Conservation (phyloP, 164 flowering plant species). For the Liriodendron chinense region DNA sequence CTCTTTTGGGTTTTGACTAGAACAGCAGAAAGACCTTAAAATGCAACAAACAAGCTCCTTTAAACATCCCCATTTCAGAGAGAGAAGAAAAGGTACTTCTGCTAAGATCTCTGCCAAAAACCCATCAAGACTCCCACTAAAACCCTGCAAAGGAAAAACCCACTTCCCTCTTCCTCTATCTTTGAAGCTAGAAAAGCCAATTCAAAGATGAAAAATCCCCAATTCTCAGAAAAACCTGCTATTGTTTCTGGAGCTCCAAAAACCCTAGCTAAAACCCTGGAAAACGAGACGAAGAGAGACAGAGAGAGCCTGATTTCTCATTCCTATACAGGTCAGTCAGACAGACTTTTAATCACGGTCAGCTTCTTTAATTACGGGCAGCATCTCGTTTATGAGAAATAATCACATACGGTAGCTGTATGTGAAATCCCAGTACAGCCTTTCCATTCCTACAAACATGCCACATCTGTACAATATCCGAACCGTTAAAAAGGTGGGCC, state of each 20-base stretch:
- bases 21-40: neutral
- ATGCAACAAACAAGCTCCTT: neutral
- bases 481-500: neutral
- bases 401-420: neutral
- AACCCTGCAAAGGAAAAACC: neutral
- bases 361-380: conserved; percentile 2
- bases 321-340: neutral
- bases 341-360: neutral
- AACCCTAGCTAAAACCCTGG: neutral
- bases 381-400: neutral
- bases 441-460: neutral
- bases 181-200: neutral
- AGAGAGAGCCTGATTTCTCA: neutral
- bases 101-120: neutral
- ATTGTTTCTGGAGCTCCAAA: neutral
- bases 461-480: neutral
- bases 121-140: neutral
- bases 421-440: neutral
- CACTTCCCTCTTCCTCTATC: neutral
- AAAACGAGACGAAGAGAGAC: neutral
- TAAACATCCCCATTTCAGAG: neutral
- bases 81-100: neutral
- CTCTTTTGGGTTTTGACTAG: neutral
- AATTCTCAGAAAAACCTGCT: neutral
- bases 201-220: neutral